A percentile compares a stretch with the other conserved stretches of the same genome.
Conservation (phyloP, 2,329 filamentous ascomycete genomes). For the Gnomoniopsis sp. region DNA sequence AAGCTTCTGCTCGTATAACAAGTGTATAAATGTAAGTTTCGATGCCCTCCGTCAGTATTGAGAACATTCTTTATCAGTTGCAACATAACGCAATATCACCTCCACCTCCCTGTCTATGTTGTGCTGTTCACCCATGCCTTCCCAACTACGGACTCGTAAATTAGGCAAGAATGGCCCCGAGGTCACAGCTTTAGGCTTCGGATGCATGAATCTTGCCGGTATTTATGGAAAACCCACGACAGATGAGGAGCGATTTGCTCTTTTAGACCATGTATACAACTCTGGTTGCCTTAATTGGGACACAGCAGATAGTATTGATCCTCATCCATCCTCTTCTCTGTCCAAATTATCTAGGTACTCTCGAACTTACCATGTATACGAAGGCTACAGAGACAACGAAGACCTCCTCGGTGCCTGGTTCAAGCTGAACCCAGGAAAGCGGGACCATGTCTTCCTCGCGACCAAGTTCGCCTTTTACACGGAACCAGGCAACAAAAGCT, state of each 20-base stretch:
- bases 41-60: too few species aligned
- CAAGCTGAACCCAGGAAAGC: constrained; percentile 34
- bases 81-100: too few species aligned
- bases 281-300: constrained; percentile 42
- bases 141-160: constrained; percentile 33
- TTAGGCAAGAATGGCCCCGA: constrained; percentile 50
- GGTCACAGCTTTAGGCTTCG: constrained; percentile 49
- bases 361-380: background rate
- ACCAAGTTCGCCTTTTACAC: constrained; percentile 45
- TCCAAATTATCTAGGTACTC: background rate
- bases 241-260: constrained; percentile 39
- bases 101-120: too few species aligned
- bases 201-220: constrained; percentile 47
- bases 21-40: too few species aligned
- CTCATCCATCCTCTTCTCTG: too few species aligned
- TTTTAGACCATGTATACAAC: constrained; percentile 43
- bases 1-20: too few species aligned
- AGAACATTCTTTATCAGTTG: too few species aligned
- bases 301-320: constrained; percentile 27
- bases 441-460: constrained; percentile 47
- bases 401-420: constrained; percentile 48
- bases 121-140: constrained; percentile 6
- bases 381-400: constrained; percentile 43
- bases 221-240: constrained; percentile 32
- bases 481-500: constrained; percentile 17